Base-by-base conservation (phyloP, 768 basidiomycete genomes). In the Lepiota subincarnata region DNA sequence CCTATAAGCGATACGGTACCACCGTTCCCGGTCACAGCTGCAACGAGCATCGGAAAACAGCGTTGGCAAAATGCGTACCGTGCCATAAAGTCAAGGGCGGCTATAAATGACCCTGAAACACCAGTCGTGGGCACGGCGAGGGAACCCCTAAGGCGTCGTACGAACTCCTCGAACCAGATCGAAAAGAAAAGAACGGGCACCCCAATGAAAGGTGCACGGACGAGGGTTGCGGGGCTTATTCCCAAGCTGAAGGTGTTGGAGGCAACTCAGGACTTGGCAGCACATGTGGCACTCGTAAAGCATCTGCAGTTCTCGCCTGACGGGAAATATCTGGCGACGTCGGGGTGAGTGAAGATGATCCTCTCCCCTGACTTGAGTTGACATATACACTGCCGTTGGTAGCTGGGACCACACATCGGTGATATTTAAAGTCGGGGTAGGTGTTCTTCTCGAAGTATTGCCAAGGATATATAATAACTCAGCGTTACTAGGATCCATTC, bases 261-360 rank as follows among this genome's bases (percentile, higher is more conserved):
- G 50, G 65, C 77, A 7, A 82, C 80, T 0, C 79, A 87, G 60
- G 84, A 82, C 56, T 65, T 87, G 18, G 76, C 77, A 8, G 81
- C 82, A 4, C 88, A 89, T 65, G 69, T 74, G 48, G 86, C 83
- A 6, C 76, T 88, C 24, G 87, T 90, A 14, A 66, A 83, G 49
- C 84, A 88, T 65, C 64, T 90, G 61, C 82, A 88, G 64, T 90
- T 89, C 68, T 87, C 85, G 0, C 87, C 86, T 1, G 80, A 88
- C 64, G 88, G 88, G 16, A 82, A 76, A 62, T 87, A 79, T 61
- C 63, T 90, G 59, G 88, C 86, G 2, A 89, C 87, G 3, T 86
- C 85, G 24, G 85, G 84, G 79, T 84, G 59, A 45, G 69, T 19
- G 18, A 12, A 11, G 13, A 2, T 5, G 7, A 26, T 45, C 11